A percentile compares a stretch with the other conserved stretches of the same genome.
phyloP scores from a whole-genome alignment of 768 basidiomycete species.

The Leucosporidium scottii region DNA sequence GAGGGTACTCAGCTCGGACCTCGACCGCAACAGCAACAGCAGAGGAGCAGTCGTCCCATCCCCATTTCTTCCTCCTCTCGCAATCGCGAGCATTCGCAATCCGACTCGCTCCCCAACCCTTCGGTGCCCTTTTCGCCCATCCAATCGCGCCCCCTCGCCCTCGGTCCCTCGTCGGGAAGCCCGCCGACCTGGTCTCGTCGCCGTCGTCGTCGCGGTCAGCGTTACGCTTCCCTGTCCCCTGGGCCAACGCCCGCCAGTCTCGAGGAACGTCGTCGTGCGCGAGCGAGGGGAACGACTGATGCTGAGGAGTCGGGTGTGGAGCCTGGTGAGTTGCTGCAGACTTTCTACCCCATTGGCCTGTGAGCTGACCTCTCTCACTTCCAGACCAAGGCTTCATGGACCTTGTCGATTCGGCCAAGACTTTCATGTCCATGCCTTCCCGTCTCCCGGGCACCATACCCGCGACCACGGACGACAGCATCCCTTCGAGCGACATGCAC shows the following conservation, averaged over 20 bases:
- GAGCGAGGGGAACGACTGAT: not conserved
- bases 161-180: not conserved
- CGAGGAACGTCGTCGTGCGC: slow-evolving; percentile 3
- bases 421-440: slow-evolving; percentile 66
- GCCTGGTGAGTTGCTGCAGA: not conserved
- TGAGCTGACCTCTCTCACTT: not conserved
- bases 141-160: slow-evolving; percentile 1
- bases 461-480: not conserved
- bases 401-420: slow-evolving; percentile 72
- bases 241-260: not conserved
- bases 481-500: too few relatives aligned
- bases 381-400: slow-evolving; percentile 24
- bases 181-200: slow-evolving; percentile 4
- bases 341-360: too few relatives aligned
- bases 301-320: not conserved
- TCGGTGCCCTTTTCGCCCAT: not conserved
- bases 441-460: slow-evolving; percentile 54
- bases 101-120: not conserved
- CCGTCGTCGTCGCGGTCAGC: not conserved
- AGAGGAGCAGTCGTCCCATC: slow-evolving; percentile 1
- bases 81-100: not conserved
- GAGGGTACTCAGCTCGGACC: slow-evolving; percentile 10
- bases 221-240: not conserved
- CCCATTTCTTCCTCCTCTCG: not conserved
- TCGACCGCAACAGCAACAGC: not conserved